phyloP scores from a whole-genome alignment of 1,284 basidiomycete species.

The Ceratobasidium sp. region DNA sequence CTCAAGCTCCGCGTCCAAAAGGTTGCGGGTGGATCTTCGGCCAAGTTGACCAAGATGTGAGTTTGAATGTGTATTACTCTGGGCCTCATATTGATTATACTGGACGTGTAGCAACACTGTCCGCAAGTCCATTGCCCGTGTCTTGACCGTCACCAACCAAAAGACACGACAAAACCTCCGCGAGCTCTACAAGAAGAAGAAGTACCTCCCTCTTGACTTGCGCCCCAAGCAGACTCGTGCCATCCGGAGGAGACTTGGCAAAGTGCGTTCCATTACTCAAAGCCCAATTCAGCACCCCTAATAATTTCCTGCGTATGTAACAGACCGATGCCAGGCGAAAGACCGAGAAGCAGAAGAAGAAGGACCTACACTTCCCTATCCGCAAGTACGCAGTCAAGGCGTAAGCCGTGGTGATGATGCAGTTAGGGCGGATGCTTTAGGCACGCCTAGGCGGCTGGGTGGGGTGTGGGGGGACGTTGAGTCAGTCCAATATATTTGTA shows the following conservation, averaged over 20 bases:
- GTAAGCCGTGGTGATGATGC: conserved; percentile 30
- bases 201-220: conserved; percentile 96
- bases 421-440: conserved; percentile 3
- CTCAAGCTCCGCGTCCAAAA: conserved; percentile 94
- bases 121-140: conserved; percentile 99
- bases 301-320: conserved; percentile 38
- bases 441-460: neutral
- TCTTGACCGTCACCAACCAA: conserved; percentile 98
- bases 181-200: conserved; percentile 98
- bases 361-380: conserved; percentile 89
- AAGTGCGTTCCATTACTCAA: conserved; percentile 58
- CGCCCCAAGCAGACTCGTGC: conserved; percentile 98
- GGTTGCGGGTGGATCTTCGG: conserved; percentile 94
- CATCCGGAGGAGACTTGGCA: conserved; percentile 93
- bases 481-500: conserved; percentile 38
- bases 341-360: conserved; percentile 92
- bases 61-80: conserved; percentile 47
- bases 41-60: conserved; percentile 98
- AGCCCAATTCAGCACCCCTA: conserved; percentile 1
- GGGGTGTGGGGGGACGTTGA: conserved; percentile 30
- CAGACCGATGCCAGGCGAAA: conserved; percentile 82
- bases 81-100: conserved; percentile 28
- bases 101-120: conserved; percentile 76
- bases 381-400: conserved; percentile 87
- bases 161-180: conserved; percentile 97